These are phyloP conservation scores for Rosa multiflora DNA, from an alignment of 306 rosid species.

Conservation along the genomic window DNA sequence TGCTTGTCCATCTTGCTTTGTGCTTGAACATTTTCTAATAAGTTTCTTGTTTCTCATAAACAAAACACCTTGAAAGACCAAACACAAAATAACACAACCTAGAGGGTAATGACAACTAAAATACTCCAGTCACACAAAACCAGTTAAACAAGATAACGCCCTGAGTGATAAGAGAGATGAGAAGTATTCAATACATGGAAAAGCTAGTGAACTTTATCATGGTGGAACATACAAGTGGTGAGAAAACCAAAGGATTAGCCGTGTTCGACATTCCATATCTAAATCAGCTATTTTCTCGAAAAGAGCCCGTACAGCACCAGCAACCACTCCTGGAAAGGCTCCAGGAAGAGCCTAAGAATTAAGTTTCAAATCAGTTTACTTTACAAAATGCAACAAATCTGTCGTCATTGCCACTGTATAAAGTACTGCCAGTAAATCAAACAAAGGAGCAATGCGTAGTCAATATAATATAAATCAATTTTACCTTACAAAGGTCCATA, in stretches of 20 bases:
- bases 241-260: conserved; percentile 97
- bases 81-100: not conserved
- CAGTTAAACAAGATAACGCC: not conserved
- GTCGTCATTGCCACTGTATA: not conserved
- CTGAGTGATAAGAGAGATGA: not conserved
- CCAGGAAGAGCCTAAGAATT: conserved; percentile 94
- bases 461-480: not conserved
- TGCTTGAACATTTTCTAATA: not conserved
- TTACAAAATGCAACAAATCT: conserved; percentile 4
- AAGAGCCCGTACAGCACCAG: conserved; percentile 95
- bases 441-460: conserved; percentile 24
- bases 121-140: not conserved
- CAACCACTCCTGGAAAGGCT: conserved; percentile 97
- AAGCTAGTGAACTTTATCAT: not conserved
- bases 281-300: conserved; percentile 90
- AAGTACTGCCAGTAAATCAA: not conserved
- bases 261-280: conserved; percentile 97
- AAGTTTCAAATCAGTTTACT: conserved; percentile 32
- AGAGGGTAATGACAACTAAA: not conserved
- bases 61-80: not conserved
- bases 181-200: not conserved
- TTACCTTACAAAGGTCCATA: conserved; percentile 97
- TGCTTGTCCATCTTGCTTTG: not conserved
- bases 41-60: not conserved
- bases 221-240: conserved; percentile 83